Base-by-base conservation (phyloP, 169 alveolate genomes). In the Plasmodium yoelii region DNA sequence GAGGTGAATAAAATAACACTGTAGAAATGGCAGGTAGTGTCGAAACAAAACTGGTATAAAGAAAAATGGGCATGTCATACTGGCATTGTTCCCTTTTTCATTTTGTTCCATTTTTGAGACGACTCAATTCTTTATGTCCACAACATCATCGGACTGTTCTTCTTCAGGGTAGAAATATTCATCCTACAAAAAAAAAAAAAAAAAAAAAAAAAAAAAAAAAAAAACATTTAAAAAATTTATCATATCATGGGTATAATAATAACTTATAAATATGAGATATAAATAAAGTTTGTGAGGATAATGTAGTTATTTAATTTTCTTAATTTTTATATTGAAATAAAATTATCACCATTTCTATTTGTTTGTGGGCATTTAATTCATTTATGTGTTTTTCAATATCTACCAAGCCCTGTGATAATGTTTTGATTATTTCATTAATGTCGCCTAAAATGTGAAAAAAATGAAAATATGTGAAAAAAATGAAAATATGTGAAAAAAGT, bases 121-220 rank as follows among this genome's bases (percentile, higher is more conserved):
- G 1, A 15, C 49, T 61, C 34, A 75, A 49, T 67, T 67, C 53
- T 80, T 67, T 80, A 28, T 13, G 13, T 67, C 39, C 82, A 80
- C 69, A 8, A 39, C 57, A 13, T 80, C 90, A 28, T 80, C 90
- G 64, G 70, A 10, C n/a, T 80, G 55, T 39, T 80, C 84, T 60
- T 80, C 90, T 42, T 80, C 90, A 4, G 90, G 90, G 59, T 80
- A 80, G 42, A 80, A 80, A 53, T 80, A 80, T 67, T 64, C 90
- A 67, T 80, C 90, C 90, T 80, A 46, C 39, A 46, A 80, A 65
- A 80, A 39, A 44, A 55, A 53, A 70, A 51, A 55, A 53, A 22
- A 22, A 22, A 15, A 44, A 15, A 74, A 2, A n/a, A n/a, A n/a
- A 46, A 80, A 65, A 80, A 39, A 44, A 55, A 53, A 70, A 51